Conservation (phyloP, 2,329 filamentous ascomycete genomes). For the Aspergillus arachidicola region DNA sequence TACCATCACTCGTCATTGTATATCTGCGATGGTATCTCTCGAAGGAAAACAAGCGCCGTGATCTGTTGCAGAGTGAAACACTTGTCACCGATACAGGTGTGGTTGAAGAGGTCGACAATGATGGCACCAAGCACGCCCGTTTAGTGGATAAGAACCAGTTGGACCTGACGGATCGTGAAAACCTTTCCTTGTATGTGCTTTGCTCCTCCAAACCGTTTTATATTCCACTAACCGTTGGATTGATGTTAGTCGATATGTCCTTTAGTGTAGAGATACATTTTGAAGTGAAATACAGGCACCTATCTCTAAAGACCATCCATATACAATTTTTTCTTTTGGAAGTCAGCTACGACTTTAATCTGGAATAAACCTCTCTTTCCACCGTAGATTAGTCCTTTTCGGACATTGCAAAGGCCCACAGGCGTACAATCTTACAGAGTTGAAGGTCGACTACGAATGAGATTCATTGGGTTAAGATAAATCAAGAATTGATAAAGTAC, state of each 20-base stretch:
- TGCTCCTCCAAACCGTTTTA: background rate
- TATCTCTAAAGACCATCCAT: background rate
- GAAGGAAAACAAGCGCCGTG: conserved; percentile 44
- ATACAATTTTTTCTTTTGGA: too few species aligned
- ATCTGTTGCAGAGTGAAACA: conserved; percentile 23
- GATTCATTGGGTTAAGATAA: background rate
- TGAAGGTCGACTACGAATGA: background rate
- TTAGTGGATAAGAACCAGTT: conserved; percentile 41
- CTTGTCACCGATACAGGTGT: background rate
- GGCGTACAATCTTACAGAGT: background rate
- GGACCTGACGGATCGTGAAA: conserved; percentile 41
- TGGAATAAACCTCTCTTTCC: too few species aligned
- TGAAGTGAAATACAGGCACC: background rate
- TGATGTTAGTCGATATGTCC: background rate
- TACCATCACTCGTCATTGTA: conserved; percentile 45
- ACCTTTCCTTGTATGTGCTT: conserved; percentile 18
- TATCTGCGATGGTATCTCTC: conserved; percentile 45
- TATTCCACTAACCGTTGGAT: background rate
- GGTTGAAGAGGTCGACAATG: conserved; percentile 3
- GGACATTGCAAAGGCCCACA: fast-evolving
- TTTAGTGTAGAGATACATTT: background rate
- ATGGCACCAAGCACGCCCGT: conserved; percentile 31
- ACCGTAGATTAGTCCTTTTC: too few species aligned
- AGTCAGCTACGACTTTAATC: too few species aligned
- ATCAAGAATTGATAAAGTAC: background rate